phyloP scores from a whole-genome alignment of 768 basidiomycete species.

The Clitopilus passeckerianus region DNA sequence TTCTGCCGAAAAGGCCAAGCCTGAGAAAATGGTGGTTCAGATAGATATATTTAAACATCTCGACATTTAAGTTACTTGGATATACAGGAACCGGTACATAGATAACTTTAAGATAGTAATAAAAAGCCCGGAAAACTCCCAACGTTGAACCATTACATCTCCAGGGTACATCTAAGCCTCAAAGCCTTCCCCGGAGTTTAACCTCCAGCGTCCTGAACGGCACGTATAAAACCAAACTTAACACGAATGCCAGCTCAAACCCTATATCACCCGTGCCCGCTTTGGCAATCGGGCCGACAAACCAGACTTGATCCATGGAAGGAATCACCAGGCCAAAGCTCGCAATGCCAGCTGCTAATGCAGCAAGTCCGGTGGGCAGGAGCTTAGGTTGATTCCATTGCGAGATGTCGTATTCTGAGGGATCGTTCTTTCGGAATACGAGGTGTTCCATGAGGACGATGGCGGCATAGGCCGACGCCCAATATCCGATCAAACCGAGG shows the following conservation, averaged over 20 bases:
- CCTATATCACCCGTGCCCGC: not conserved
- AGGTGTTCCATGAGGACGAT: constrained; percentile 69
- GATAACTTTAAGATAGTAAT: no score
- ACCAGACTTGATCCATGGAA: not conserved
- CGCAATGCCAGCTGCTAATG: not conserved
- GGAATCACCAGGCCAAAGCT: not conserved
- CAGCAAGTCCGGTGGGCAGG: not conserved
- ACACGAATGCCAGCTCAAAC: not conserved
- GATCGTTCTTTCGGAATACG: constrained; percentile 41
- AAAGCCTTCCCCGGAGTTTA: constrained; percentile 16
- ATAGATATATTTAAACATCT: no score
- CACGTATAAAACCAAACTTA: not conserved
- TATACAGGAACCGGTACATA: no score
- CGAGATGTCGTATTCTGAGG: not conserved
- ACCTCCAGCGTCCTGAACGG: constrained; percentile 32
- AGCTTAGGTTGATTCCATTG: not conserved
- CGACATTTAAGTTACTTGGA: no score
- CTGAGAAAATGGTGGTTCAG: no score
- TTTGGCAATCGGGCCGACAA: not conserved
- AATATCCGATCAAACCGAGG: constrained; percentile 70
- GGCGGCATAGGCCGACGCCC: constrained; percentile 55
- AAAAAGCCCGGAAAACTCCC: no score
- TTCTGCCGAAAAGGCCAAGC: no score
- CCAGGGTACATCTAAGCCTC: not conserved
- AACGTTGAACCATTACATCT: no score